Base-by-base conservation (phyloP, 306 rosid genomes). In the Lithocarpus polystachyus region DNA sequence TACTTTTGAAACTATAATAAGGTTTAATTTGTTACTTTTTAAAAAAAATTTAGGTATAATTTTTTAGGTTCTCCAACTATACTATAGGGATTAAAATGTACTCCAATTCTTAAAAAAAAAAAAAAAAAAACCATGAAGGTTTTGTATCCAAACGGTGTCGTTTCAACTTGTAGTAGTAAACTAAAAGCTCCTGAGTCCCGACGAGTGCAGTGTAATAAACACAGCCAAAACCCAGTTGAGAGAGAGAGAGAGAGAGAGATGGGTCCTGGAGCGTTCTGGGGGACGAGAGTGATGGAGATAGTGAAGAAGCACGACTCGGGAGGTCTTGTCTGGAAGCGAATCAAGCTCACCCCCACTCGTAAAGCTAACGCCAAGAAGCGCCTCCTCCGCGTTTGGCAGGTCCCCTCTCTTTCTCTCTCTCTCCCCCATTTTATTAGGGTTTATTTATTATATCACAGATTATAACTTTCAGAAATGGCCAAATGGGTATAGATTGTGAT, bases 251-350 rank as follows among this genome's bases (percentile, higher is more conserved):
- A 43, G 61, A 54, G 61, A 60, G 68, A 72, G 77, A 82, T 88
- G 97, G 92, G 53, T 11, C 53, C 64, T 65, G 92, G 97, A 60
- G 97, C 92, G 56, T 89, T 95, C 84, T 95, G 97, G 94, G 97
- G 92, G 73, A 92, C 88, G 2, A 82, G 98, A 65, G 88, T 89
- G 72, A 52, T 94, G 97, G 89, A 92, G 89, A 89, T 92, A 24
- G 98, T 94, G 88, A 94, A 92, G 94, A 94, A 94, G 89, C 97
- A 92, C 74, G 97, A 94, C 73, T 90, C 98, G 0, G 97, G 95
- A 74, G 97, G 97, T 17, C 84, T 92, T 3, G 80, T 94, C 20
- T 92, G 99, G 99, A 94, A 94, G 92, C 86, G 97, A 77, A 91
- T 94, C 18, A 92, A 94, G 80, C 97, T 94, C 87, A 94, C 97